Conservation (phyloP, 805 yeast genomes). For the Saccharomycopsis malanga region DNA sequence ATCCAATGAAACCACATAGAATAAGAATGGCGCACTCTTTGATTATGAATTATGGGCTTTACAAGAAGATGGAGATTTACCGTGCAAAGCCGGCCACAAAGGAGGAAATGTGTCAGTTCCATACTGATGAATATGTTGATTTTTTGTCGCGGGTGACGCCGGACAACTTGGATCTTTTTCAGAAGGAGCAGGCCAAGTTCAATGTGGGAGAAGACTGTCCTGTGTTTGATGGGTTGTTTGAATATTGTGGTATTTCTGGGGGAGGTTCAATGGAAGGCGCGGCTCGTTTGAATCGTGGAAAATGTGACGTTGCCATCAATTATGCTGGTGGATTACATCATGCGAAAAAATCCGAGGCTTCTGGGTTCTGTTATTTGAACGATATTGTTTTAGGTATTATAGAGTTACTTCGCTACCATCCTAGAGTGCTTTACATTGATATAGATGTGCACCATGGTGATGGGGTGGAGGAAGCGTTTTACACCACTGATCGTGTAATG, state of each 20-base stretch:
- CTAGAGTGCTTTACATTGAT: slow-evolving; percentile 81
- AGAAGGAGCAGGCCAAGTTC: slow-evolving; percentile 83
- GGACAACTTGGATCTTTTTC: slow-evolving; percentile 79
- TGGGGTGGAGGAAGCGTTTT: slow-evolving; percentile 92
- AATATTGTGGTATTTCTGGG: slow-evolving; percentile 70
- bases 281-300: slow-evolving; percentile 69
- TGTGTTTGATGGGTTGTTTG: slow-evolving; percentile 71
- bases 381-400: slow-evolving; percentile 83
- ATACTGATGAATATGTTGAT: slow-evolving; percentile 95
- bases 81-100: slow-evolving; percentile 96
- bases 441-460: slow-evolving; percentile 93
- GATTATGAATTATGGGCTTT: slow-evolving; percentile 93
- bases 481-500: slow-evolving; percentile 86
- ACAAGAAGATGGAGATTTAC: slow-evolving; percentile 95
- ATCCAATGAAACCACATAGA: slow-evolving; percentile 98
- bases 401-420: slow-evolving; percentile 71
- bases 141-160: slow-evolving; percentile 87
- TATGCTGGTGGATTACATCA: slow-evolving; percentile 94
- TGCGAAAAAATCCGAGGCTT: slow-evolving; percentile 84
- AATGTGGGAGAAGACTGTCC: slow-evolving; percentile 96
- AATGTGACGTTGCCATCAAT: slow-evolving; percentile 86
- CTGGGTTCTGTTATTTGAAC: slow-evolving; percentile 86
- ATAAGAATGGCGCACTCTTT: slow-evolving; percentile 97
- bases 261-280: slow-evolving; percentile 92
- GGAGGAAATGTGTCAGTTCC: slow-evolving; percentile 97